Base-by-base conservation (phyloP, 495 filamentous ascomycete genomes). In the Pyrenula aspistea region DNA sequence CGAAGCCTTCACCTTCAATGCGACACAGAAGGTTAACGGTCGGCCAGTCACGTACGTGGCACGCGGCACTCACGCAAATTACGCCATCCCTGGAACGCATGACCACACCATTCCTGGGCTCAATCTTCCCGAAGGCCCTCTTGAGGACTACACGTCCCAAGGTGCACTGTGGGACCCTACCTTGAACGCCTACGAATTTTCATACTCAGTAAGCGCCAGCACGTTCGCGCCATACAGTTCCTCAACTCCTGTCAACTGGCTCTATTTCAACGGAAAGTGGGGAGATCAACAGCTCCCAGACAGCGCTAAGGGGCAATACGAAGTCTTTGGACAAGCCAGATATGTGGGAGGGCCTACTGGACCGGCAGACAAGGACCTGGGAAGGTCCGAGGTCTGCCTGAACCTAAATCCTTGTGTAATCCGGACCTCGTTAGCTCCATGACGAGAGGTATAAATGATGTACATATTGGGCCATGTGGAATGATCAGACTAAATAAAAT, bases 71-170 rank as follows among this genome's bases (percentile, higher is more conserved):
- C 82, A 85, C 62, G 82, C 82, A 21, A 77, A 75, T 59, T 85
- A 83, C 57, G 78, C 81, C 19, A 77, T 12, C 20, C 12, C 12
- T 52, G 76, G 73, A 19, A 65, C 65, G 53, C 80, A 83, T 56
- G 79, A 82, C 61, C 78, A 83, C 59, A 73, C 75, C 0, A 80
- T 92, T 73, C 71, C 90, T 67, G 66, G 84, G 71, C 12, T 91
- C 71, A 73, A 83, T 71, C 61, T 81, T 68, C 66, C 82, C 67
- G 57, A 78, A 70, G 68, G 86, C 62, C 63, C 75, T 72, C 60
- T 83, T 65, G 65, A 88, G 73, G 81, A 87, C 71, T 60, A 82
- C 65, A 70, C 83, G 70, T 67, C 86, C 72, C 65, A 73, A 58
- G 71, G 80, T 22, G 59, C 63, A 0, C 60, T 79, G 1, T 83